Percentiles rank a stretch among this genome's conserved stretches.
These are phyloP conservation scores for Fragaria vesca DNA, from an alignment of 306 rosid species.

Conservation along the genomic window DNA sequence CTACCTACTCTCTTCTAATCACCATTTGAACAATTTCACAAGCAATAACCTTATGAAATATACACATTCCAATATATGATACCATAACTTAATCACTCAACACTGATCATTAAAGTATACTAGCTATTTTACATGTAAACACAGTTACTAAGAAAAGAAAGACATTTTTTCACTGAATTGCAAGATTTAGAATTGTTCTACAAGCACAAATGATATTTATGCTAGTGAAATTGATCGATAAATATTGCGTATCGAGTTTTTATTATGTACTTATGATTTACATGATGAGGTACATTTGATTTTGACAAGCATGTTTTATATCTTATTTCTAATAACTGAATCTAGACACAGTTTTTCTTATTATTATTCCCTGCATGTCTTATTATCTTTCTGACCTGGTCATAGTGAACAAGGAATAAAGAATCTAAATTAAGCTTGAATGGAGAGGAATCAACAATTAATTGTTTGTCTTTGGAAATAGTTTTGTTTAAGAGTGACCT, in stretches of 20 bases:
- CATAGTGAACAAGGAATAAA: neutral
- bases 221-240: neutral
- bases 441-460: neutral
- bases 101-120: neutral
- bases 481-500: neutral
- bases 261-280: neutral
- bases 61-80: neutral
- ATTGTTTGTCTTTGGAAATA: neutral
- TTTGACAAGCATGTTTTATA: neutral
- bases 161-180: neutral
- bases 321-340: neutral
- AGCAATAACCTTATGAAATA: neutral
- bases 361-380: neutral
- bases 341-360: neutral
- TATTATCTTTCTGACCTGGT: conserved; percentile 5
- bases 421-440: neutral
- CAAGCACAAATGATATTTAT: neutral
- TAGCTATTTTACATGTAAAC: neutral
- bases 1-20: neutral
- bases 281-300: neutral
- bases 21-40: neutral
- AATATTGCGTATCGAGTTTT: neutral
- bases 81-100: neutral
- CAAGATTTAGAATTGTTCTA: neutral
- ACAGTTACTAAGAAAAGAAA: neutral